phyloP scores from a whole-genome alignment of 1,284 basidiomycete genomes.

The Fistulina hepatica region DNA sequence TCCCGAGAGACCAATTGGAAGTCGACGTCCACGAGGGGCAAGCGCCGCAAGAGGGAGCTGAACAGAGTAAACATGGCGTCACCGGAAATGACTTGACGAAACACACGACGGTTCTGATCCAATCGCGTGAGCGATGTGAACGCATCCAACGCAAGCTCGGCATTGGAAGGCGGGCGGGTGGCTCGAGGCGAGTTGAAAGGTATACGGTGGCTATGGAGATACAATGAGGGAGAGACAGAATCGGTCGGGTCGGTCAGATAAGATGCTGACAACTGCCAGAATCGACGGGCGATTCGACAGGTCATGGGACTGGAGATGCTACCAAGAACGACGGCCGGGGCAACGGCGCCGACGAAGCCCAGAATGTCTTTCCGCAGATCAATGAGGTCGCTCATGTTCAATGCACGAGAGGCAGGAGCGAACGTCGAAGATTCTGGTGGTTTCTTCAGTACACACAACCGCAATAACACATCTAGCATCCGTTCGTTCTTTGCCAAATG shows the following conservation, averaged over 20 bases:
- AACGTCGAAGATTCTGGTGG: conserved; percentile 30
- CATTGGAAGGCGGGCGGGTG: conserved; percentile 49
- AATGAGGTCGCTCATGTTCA: conserved; percentile 65
- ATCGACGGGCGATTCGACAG: no score
- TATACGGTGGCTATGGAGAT: no score
- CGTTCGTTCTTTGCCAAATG: conserved; percentile 59
- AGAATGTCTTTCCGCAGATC: conserved; percentile 72
- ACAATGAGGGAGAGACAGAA: conserved; percentile 50
- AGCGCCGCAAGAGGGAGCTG: conserved; percentile 62
- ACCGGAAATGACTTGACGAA: conserved; percentile 51
- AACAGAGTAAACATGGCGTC: conserved; percentile 54
- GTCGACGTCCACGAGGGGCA: conserved; percentile 73
- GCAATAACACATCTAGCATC: conserved; percentile 57
- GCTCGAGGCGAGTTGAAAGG: no score
- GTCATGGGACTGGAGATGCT: no score
- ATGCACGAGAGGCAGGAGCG: conserved; percentile 39
- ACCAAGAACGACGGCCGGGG: no score
- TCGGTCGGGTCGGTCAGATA: conserved; percentile 65
- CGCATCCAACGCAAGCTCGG: conserved; percentile 74
- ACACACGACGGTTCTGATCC: conserved; percentile 72
- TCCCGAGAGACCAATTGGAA: conserved; percentile 60
- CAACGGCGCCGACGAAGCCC: no score
- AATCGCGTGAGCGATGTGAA: conserved; percentile 68
- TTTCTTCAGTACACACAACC: conserved; percentile 44
- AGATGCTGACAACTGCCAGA: conserved; percentile 64